Evolutionary conservation across 176 grass and related monocot species (phyloP).

Genomic region (Zoysia japonica): DNA sequence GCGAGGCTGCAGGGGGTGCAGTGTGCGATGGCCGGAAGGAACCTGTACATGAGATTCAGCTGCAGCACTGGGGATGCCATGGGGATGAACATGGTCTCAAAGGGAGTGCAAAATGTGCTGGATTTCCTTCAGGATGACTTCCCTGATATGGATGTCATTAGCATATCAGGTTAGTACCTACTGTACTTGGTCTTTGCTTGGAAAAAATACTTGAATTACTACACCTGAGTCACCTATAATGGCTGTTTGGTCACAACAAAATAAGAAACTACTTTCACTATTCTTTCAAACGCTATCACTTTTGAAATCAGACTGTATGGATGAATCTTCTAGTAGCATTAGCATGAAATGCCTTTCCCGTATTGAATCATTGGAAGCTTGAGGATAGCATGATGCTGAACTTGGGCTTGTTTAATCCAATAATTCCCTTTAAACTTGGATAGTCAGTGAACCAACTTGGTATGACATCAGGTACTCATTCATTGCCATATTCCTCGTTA

Average conservation of each 20-base stretch:
- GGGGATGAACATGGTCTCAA: slow-evolving; percentile 99
- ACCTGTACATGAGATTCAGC: slow-evolving; percentile 88
- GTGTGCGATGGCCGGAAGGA: slow-evolving; percentile 85
- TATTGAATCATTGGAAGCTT: not conserved
- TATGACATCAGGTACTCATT: not conserved
- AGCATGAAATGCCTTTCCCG: not conserved
- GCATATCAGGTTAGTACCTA: slow-evolving; percentile 68
- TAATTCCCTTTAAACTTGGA: slow-evolving; percentile 9
- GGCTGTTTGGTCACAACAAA: not conserved
- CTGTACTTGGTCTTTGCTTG: not conserved
- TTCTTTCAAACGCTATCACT: not conserved
- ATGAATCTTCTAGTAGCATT: not conserved
- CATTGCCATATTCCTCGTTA: not conserved
- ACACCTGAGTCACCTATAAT: slow-evolving; percentile 4
- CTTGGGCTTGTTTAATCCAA: not conserved
- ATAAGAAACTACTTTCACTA: not conserved
- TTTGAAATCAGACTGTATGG: not conserved
- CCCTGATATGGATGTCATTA: slow-evolving; percentile 90
- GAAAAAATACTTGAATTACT: not conserved
- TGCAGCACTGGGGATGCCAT: slow-evolving; percentile 96
- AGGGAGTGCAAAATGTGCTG: slow-evolving; percentile 87
- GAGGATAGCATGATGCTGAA: not conserved
- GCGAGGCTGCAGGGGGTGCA: slow-evolving; percentile 71
- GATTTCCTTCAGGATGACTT: slow-evolving; percentile 82
- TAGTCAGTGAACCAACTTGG: slow-evolving; percentile 5